Evolutionary conservation across 2,329 filamentous ascomycete genomes (phyloP), one percentile per base, ranked within the genome.

Genomic region (Talaromyces albobiverticillius): DNA sequence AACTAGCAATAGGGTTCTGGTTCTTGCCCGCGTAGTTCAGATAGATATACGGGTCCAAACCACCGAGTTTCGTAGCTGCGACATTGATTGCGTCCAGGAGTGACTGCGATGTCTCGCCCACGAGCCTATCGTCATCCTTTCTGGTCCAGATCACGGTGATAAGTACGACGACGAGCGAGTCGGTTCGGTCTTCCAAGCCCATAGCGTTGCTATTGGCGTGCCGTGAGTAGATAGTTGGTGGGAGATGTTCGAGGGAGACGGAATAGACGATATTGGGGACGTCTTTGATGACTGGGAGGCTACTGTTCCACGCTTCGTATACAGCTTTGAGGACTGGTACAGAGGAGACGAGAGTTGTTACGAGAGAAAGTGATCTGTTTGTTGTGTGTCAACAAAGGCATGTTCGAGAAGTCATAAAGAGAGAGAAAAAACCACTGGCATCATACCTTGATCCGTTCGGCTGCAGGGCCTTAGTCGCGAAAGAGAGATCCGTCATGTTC

Each of bases 271-370:
- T 53, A 16, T 41, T 41, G 16, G 51, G 45, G 10, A 53, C 14
- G 14, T 49, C 32, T 29, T 49, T 40, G n/a, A 49, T 42, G 3
- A 45, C 45, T n/a, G 45, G 32, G 7, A 54, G 20, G 29, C 51
- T 54, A 13, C 34, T 13, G 13, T 54, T 48, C 51, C 51, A 54
- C 22, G 36, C 43, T 49, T 53, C 34, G 26, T 42, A 54, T 14
- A 45, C 45, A 14, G 51, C 51, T 47, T 54, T 54, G 36, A 54
- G 34, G 23, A 54, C 45, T 41, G 43, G 45, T 36, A 34, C 31
- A 4, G 43, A 31, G 4, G 51, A 54, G 11, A 46, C 26, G 43
- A 47, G 51, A 10, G 51, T 54, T 4, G 43, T 43, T n/a, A 48
- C 43, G 42, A 54, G 42, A n/a, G 43, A 48, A 6, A 54, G 25